Evolutionary conservation across 306 rosid genomes (phyloP), one percentile per base, ranked within the genome.

Genomic region (Trichosanthes cucumerina): DNA sequence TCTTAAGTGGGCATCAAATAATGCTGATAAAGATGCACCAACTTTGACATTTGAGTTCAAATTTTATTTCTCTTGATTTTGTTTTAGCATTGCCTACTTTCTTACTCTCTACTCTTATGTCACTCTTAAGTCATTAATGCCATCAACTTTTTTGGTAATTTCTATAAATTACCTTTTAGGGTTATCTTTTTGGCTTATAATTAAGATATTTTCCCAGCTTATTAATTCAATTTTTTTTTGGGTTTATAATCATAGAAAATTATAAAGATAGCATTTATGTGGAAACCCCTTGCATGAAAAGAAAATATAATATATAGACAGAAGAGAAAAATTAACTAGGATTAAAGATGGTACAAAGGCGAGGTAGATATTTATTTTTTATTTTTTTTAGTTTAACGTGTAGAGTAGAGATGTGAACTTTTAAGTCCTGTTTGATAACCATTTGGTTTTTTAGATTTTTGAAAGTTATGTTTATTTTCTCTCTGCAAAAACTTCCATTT

Each of bases 1-100:
- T 71, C 77, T 71, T 71, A 7, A 46, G 77, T 71, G 77, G 77
- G 41, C 58, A 46, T 71, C 77, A 71, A 43, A 71, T 71, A 38
- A 44, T 44, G 18, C 41, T 71, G 39, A 71, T 71, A 46, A 71
- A 6, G 58, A 14, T 71, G 24, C 39, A 24, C 76, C 76, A 46
- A 24, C 39, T 46, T 71, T 63, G 21, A 14, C 43, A 33, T 31
- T 60, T 66, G 34, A 66, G 52, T 66, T 41, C 26, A 69, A 65
- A 15, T 18, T 69, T 41, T 16, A 6, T 4, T 19, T 34, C 7
- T 1, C 7, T 1, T 26, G 4, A 3, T 10, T 33, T 62, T 31
- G n/a, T 12, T 62, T 13, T 2, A 12, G 28, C 49, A 0, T 68
- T 39, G 33, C 75, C 53, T 39, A 2, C 34, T 43, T 24, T 43